phyloP scores from a whole-genome alignment of 2,329 filamentous ascomycete genomes.

The Elsinoe necatrix region DNA sequence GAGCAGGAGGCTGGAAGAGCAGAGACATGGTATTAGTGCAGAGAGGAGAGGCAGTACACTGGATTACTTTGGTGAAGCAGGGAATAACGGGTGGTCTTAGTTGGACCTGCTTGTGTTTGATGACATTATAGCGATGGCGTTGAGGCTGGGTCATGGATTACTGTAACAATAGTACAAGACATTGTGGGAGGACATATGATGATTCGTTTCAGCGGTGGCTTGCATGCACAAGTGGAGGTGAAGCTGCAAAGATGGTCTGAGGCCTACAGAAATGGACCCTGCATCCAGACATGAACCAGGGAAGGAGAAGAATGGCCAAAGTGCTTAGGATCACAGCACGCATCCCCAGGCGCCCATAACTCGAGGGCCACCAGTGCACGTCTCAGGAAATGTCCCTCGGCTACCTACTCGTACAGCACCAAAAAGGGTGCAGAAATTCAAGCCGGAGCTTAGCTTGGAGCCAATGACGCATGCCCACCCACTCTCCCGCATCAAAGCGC shows the following conservation, averaged over 20 bases:
- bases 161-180: background rate
- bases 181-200: background rate
- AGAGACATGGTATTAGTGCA: background rate
- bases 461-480: conserved; percentile 10
- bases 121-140: conserved; percentile 7
- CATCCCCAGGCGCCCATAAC: background rate
- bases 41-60: background rate
- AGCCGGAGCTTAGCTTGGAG: background rate
- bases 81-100: background rate
- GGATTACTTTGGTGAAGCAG: background rate
- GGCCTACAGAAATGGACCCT: background rate
- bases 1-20: background rate
- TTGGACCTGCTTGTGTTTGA: background rate
- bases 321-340: background rate
- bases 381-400: background rate
- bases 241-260: conserved; percentile 4
- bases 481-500: background rate
- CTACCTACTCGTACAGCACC: background rate
- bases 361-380: background rate
- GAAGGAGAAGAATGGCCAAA: background rate
- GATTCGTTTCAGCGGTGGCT: too few relatives aligned
- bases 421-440: background rate
- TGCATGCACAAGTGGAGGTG: background rate
- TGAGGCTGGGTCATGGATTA: background rate
- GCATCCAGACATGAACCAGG: background rate